Evolutionary conservation across 1,284 basidiomycete genomes (phyloP).

Genomic region (Tetrapyrgos nigripes): DNA sequence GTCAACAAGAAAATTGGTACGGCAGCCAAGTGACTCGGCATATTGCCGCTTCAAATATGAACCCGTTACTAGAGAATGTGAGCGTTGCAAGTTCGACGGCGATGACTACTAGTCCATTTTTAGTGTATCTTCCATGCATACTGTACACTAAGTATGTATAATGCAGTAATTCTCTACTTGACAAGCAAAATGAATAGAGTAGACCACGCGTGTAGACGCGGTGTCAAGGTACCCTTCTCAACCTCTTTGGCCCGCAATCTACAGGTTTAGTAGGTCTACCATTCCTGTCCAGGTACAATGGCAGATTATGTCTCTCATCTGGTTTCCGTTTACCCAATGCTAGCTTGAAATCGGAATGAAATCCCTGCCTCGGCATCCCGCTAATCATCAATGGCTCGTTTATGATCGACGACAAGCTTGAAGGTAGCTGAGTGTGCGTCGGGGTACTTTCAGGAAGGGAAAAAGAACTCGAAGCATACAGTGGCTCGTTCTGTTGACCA

Average conservation of each 20-base stretch:
- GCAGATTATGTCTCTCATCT: slow-evolving; percentile 20
- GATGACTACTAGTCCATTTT: no score
- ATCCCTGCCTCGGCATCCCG: slow-evolving; percentile 27
- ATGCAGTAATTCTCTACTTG: no score
- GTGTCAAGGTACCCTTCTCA: slow-evolving; percentile 17
- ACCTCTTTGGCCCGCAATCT: slow-evolving; percentile 25
- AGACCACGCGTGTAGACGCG: slow-evolving; percentile 4
- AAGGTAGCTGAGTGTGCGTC: slow-evolving; percentile 10
- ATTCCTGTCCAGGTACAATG: slow-evolving; percentile 19
- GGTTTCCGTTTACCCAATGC: slow-evolving; percentile 1
- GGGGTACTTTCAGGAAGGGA: not conserved
- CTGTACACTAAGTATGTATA: no score
- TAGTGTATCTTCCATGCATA: no score
- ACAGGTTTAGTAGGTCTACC: slow-evolving; percentile 21
- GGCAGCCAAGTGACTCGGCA: no score
- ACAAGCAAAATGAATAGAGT: not conserved
- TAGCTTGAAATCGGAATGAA: slow-evolving; percentile 25
- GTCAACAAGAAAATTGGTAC: no score
- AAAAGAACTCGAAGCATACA: not conserved
- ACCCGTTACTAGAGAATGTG: no score
- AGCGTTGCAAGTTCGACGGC: no score
- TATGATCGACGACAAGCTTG: not conserved
- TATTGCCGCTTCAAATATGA: not conserved
- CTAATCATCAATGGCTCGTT: slow-evolving; percentile 6
- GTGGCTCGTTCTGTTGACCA: no score